Evolutionary conservation across 208 protist species (phyloP), one percentile per base, ranked within the genome.

Genomic region (Vickermania ingenoplastis): DNA sequence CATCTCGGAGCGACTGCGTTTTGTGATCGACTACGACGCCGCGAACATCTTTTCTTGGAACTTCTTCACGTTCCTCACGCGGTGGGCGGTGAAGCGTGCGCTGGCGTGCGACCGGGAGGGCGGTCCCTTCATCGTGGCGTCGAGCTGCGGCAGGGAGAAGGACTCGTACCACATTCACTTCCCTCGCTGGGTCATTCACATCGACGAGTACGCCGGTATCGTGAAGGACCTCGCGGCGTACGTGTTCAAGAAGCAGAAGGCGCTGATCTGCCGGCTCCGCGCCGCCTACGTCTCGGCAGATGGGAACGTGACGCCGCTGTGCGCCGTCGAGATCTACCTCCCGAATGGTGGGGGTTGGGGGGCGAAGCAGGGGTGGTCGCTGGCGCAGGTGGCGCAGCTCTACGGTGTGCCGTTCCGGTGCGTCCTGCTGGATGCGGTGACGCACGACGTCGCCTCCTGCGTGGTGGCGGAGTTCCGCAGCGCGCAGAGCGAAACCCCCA

Each of bases 141-240:
- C 82, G 53, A 77, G 67, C 63, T 81, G 67, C 14, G 82, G 82
- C 1, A 41, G 26, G 30, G 53, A 71, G 58, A 89, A 85, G 52
- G 25, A 77, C 23, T 89, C 82, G 13, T 85, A 65, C 53, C 82
- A 89, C 59, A 59, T 89, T 14, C 82, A 89, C 61, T 79, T 89
- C 53, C 78, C 82, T 14, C 78, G 85, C 48, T 61, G 70, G 21
- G 67, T 67, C 7, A 69, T 74, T 28, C 72, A 56, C 26, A 41
- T 84, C 2, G 22, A 54, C 1, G 57, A 62, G 4, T 69, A 75
- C 36, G 53, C 56, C n/a, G 2, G 5, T 1, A 24, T 73, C 2
- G 11, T 7, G 7, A 7, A 48, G 36, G 17, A 17, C 36, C 17
- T 48, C 11, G 36, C 17, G 36, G 7, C 36, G 11, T 48, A n/a